Conservation (phyloP, 805 yeast genomes). For the Schizosaccharomyces pombe region DNA sequence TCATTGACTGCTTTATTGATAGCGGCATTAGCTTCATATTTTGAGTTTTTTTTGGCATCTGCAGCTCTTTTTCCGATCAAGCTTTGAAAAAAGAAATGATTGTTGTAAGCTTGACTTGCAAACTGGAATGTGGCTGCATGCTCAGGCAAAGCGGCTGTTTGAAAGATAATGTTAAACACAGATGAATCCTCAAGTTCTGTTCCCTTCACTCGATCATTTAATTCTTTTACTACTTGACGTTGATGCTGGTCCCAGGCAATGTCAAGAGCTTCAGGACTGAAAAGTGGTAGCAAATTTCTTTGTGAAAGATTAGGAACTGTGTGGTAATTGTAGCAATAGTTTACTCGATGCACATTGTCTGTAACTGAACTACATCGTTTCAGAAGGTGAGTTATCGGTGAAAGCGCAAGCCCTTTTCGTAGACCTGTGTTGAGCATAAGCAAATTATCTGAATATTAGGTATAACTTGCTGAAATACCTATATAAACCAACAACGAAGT, state of each 20-base stretch:
- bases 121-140: conserved; percentile 49
- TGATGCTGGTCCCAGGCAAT: conserved; percentile 68
- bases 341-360: too few relatives aligned
- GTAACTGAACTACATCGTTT: too few relatives aligned
- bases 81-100: conserved; percentile 46
- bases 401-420: too few relatives aligned
- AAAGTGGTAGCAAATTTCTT: not conserved
- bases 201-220: not conserved
- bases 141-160: conserved; percentile 40
- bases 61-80: not conserved
- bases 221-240: conserved; percentile 21
- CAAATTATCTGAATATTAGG: too few relatives aligned
- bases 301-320: not conserved
- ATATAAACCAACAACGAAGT: too few relatives aligned
- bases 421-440: too few relatives aligned
- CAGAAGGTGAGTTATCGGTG: too few relatives aligned
- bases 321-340: not conserved
- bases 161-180: conserved; percentile 14
- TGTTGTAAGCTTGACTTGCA: conserved; percentile 77
- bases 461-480: too few relatives aligned
- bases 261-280: conserved; percentile 11
- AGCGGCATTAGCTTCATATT: not conserved
- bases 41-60: not conserved
- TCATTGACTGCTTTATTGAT: conserved; percentile 23
- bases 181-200: conserved; percentile 8